Conservation (phyloP, 1,139 yeast genomes). For the Yamadazyma aaseri region DNA sequence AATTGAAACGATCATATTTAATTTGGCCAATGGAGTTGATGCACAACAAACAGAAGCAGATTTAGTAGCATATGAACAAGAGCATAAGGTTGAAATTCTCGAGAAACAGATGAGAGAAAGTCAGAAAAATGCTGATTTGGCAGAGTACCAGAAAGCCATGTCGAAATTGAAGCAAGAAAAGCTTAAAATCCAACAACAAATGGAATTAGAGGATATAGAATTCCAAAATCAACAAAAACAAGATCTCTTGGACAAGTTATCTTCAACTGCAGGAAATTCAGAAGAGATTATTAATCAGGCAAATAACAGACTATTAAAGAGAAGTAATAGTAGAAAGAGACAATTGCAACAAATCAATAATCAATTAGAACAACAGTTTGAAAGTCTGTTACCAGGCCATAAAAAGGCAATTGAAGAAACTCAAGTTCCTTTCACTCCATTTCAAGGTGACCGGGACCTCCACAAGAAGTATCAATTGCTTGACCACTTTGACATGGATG, state of each 20-base stretch:
- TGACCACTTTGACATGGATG: constrained; percentile 36
- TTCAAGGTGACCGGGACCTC: constrained; percentile 80
- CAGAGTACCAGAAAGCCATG: constrained; percentile 55
- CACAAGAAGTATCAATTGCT: constrained; percentile 36
- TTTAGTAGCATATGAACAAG: constrained; percentile 68
- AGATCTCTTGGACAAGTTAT: constrained; percentile 69
- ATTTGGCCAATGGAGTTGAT: constrained; percentile 68
- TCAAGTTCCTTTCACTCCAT: constrained; percentile 83
- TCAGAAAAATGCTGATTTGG: constrained; percentile 67
- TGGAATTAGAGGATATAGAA: constrained; percentile 64
- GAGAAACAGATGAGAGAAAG: constrained; percentile 62
- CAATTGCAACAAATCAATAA: constrained; percentile 64
- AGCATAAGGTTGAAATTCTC: constrained; percentile 71
- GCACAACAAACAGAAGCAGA: constrained; percentile 69
- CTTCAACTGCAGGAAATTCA: constrained; percentile 47
- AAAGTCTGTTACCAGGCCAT: constrained; percentile 26
- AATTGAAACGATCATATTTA: constrained; percentile 78
- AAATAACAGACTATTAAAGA: constrained; percentile 47
- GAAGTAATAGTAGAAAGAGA: constrained; percentile 64
- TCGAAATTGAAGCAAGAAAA: constrained; percentile 60
- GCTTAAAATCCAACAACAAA: constrained; percentile 62
- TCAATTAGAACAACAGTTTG: constrained; percentile 44
- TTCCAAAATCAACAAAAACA: constrained; percentile 57
- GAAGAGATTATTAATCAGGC: constrained; percentile 51
- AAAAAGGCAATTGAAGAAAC: constrained; percentile 22